Conservation (phyloP, 2,329 filamentous ascomycete genomes). For the Didymellaceae sp. region DNA sequence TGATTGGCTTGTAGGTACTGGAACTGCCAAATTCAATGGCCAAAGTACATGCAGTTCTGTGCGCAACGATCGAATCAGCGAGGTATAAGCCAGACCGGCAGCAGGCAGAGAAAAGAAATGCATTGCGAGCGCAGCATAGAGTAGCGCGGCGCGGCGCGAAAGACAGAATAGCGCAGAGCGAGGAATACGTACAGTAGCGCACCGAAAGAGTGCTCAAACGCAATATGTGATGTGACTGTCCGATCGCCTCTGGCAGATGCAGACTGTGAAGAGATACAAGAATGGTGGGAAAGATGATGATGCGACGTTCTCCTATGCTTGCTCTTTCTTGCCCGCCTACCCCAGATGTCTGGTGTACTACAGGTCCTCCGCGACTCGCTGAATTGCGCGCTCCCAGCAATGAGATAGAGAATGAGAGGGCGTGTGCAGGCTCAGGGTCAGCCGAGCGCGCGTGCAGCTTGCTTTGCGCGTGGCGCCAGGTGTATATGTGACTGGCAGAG, state of each 20-base stretch:
- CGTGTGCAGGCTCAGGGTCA: conserved; percentile 12
- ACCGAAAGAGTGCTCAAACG: conserved; percentile 44
- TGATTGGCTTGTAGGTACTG: conserved; percentile 50
- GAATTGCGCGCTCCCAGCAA: conserved; percentile 32
- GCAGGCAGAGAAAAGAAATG: conserved; percentile 16
- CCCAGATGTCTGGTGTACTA: conserved; percentile 32
- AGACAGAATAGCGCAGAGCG: conserved; percentile 33
- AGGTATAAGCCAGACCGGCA: conserved; percentile 33
- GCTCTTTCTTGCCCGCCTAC: conserved; percentile 25
- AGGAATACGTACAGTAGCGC: conserved; percentile 52
- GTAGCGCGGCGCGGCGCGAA: conserved; percentile 20
- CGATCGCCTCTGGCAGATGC: conserved; percentile 52
- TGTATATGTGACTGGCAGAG: no score
- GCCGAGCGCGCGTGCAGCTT: conserved; percentile 22
- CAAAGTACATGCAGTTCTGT: conserved; percentile 49
- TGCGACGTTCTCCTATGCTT: conserved; percentile 33
- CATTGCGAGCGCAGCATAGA: conserved; percentile 20
- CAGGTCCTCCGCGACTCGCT: conserved; percentile 33
- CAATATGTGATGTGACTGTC: conserved; percentile 34
- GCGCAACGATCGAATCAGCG: conserved; percentile 45
- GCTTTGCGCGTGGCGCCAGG: conserved; percentile 1
- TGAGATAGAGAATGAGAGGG: conserved; percentile 26
- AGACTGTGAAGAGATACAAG: conserved; percentile 46
- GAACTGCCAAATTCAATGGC: conserved; percentile 43
- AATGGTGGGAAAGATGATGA: conserved; percentile 36